A percentile compares a stretch with the other conserved stretches of the same genome.
Conservation (phyloP, 129 eudicot species). For the Ambrosia artemisiifolia region DNA sequence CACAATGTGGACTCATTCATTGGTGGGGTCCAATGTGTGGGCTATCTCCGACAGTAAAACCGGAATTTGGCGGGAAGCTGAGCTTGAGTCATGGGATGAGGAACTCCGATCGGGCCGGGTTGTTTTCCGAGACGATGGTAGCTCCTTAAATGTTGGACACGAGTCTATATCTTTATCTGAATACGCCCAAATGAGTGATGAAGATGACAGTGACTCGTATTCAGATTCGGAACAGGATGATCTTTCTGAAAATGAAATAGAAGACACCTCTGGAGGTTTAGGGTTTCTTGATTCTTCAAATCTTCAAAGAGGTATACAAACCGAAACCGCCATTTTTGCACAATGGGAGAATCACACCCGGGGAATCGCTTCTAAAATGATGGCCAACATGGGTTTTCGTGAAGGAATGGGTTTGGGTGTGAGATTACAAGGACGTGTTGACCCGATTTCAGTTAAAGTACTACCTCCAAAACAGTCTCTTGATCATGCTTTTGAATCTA, state of each 20-base stretch:
- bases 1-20: constrained; percentile 54
- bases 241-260: constrained; percentile 55
- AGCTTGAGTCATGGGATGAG: constrained; percentile 89
- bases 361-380: constrained; percentile 92
- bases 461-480: constrained; percentile 85
- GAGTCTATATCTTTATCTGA: constrained; percentile 59
- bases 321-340: constrained; percentile 84
- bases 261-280: constrained; percentile 54
- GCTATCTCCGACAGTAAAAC: constrained; percentile 52
- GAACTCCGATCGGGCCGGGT: constrained; percentile 47
- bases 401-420: constrained; percentile 98
- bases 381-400: constrained; percentile 95
- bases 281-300: constrained; percentile 67
- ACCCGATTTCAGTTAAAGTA: constrained; percentile 73
- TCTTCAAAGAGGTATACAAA: constrained; percentile 77
- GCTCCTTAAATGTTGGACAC: constrained; percentile 46
- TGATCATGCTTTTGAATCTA: constrained; percentile 53
- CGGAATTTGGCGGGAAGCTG: constrained; percentile 91
- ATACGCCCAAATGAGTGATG: constrained; percentile 61
- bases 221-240: constrained; percentile 61
- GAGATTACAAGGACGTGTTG: constrained; percentile 75
- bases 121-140: constrained; percentile 74
- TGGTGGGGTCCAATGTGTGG: constrained; percentile 81
- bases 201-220: constrained; percentile 36
- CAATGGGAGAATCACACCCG: constrained; percentile 98